A percentile compares a stretch with the other conserved stretches of the same genome.
Conservation (phyloP, 306 rosid genomes). For the Cucurbita argyrosperma region DNA sequence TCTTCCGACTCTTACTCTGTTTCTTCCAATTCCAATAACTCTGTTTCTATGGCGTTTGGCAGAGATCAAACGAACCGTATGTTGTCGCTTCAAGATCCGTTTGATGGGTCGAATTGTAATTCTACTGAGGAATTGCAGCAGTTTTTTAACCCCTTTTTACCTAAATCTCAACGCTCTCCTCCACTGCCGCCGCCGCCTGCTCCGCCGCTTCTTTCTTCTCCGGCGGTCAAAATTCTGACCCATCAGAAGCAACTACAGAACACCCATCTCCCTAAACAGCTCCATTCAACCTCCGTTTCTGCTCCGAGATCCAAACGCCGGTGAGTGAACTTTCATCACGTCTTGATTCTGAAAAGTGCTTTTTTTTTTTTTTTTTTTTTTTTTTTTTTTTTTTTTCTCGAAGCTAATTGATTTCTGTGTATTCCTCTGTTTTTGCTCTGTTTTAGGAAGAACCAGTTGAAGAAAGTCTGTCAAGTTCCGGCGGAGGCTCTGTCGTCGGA, state of each 20-base stretch:
- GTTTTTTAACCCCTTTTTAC: conserved; percentile 74
- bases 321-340: conserved; percentile 19
- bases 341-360: not conserved
- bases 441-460: conserved; percentile 73
- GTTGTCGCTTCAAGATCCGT: conserved; percentile 32
- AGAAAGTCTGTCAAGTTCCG: conserved; percentile 82
- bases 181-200: conserved; percentile 8
- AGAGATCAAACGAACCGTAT: conserved; percentile 12
- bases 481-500: conserved; percentile 84
- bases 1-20: conserved; percentile 10
- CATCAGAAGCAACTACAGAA: conserved; percentile 23
- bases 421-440: not conserved
- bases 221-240: conserved; percentile 19
- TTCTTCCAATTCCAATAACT: not conserved
- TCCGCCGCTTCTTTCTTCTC: conserved; percentile 11
- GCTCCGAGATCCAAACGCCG: conserved; percentile 70
- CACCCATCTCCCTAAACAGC: conserved; percentile 20
- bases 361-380: not conserved
- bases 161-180: conserved; percentile 24
- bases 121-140: conserved; percentile 60
- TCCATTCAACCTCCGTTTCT: conserved; percentile 26
- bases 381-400: not conserved
- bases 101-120: conserved; percentile 13
- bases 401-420: not conserved
- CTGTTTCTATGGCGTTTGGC: conserved; percentile 11